Conservation (phyloP, 1,139 yeast genomes). For the Candida pseudocylindracea region DNA sequence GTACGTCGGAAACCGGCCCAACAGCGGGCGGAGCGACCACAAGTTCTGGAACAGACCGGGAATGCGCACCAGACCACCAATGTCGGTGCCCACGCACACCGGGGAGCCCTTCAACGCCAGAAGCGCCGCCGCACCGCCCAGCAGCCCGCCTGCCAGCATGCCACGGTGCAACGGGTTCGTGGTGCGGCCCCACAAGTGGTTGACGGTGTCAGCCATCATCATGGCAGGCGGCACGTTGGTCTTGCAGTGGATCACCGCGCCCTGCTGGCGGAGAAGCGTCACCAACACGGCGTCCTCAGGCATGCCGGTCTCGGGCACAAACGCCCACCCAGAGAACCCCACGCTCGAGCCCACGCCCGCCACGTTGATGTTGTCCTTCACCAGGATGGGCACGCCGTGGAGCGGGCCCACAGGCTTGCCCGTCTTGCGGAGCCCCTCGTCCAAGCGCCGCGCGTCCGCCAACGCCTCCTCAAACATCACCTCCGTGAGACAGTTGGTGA, state of each 20-base stretch:
- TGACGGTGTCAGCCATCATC: conserved; percentile 30
- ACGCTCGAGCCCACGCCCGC: conserved; percentile 4
- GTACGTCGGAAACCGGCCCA: conserved; percentile 7
- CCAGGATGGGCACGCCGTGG: conserved; percentile 8
- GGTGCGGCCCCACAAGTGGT: conserved; percentile 26
- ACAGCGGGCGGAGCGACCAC: conserved; percentile 28
- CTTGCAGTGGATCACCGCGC: conserved; percentile 11
- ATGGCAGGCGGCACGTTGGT: conserved; percentile 33
- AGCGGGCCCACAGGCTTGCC: conserved; percentile 37
- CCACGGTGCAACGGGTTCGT: conserved; percentile 27
- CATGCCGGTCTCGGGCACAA: conserved; percentile 1
- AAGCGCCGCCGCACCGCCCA: conserved; percentile 10
- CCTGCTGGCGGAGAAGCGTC: conserved; percentile 3
- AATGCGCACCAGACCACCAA: conserved; percentile 38
- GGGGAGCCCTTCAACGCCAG: conserved; percentile 8
- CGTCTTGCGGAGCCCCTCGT: conserved; percentile 8
- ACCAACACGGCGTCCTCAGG: conserved; percentile 8
- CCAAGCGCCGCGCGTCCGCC: conserved; percentile 4
- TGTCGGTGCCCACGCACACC: conserved; percentile 29
- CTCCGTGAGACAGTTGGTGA: conserved; percentile 14
- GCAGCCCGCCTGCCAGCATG: conserved; percentile 24
- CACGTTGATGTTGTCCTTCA: conserved; percentile 7
- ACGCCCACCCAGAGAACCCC: too few relatives aligned
- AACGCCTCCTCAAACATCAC: conserved; percentile 6
- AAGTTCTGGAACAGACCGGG: conserved; percentile 34